Base-by-base conservation (phyloP, 2,329 filamentous ascomycete species). In the Hymenoscyphus repandus region DNA sequence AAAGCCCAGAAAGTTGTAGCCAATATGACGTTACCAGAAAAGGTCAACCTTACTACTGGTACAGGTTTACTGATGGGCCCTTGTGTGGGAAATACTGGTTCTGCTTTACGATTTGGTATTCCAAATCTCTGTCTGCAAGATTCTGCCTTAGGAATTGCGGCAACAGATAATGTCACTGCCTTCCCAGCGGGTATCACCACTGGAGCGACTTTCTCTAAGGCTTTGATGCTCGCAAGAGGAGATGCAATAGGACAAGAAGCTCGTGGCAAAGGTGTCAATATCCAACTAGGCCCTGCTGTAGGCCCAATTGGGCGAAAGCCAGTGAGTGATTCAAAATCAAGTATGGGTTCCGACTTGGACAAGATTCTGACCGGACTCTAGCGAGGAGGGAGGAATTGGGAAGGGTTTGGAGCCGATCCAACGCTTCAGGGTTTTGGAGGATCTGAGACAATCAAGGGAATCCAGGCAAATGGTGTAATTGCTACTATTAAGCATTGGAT, bases 111-210 rank as follows among this genome's bases (percentile, higher is more conserved):
- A 6, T 75, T 91, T 13, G 85, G 85, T 1, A 85, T 92, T 54
- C 84, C 86, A 1, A 80, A 83, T 57, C 74, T 90, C 5, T 88
- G 85, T 61, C 71, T 88, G 2, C 83, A 88, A 56, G 87, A 91
- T 64, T 82, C 80, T 0, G 84, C 86, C 1, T 72, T 86, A 32
- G 88, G 88, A 1, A 74, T 93, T 12, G 79, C 86, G 27, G 79
- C 80, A n/a, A 81, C 85, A 1, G 86, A 90, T 57, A 82, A 88
- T 53, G 81, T 84, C 47, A 90, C 86, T 0, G 86, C 82, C 0
- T 93, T 92, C 59, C 88, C 88, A 0, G 78, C 86, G 7, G 88
- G 87, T n/a, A 87, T 92, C 58, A 90, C 85, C 0, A 79, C 78
- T 1, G 87, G 85, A 15, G 85, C 86, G 2, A 90, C 87, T 0